These are phyloP conservation scores for Croton setiger DNA, from an alignment of 441 rosid genomes.

Conservation along the genomic window DNA sequence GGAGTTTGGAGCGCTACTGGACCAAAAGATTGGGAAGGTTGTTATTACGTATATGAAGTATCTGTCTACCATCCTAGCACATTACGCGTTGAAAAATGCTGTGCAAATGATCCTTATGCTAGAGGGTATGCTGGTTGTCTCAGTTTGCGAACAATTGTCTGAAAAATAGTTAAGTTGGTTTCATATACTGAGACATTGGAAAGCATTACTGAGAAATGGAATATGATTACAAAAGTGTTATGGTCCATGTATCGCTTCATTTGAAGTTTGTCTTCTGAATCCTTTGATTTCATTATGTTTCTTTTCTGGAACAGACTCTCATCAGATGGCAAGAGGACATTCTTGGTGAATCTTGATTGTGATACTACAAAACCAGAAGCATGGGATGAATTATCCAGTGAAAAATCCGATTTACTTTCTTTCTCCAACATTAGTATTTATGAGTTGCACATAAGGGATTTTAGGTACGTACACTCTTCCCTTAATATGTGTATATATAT, in stretches of 20 bases:
- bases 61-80: conserved; percentile 84
- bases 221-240: conserved; percentile 9
- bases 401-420: conserved; percentile 61
- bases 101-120: conserved; percentile 95
- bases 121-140: conserved; percentile 65
- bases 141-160: conserved; percentile 29
- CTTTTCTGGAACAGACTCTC: conserved; percentile 65
- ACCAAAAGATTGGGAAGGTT: conserved; percentile 79
- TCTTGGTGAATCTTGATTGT: conserved; percentile 64
- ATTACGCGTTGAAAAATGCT: conserved; percentile 67
- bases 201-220: conserved; percentile 1
- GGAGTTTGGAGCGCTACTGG: conserved; percentile 81
- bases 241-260: background rate
- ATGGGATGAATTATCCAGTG: conserved; percentile 71
- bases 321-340: conserved; percentile 73
- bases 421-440: conserved; percentile 77
- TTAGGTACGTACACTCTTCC: conserved; percentile 49
- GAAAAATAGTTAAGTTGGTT: conserved; percentile 21
- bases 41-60: conserved; percentile 81
- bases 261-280: background rate
- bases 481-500: conserved; percentile 11
- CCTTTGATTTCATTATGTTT: conserved; percentile 26
- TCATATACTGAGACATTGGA: conserved; percentile 14
- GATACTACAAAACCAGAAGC: conserved; percentile 72
- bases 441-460: conserved; percentile 96